Evolutionary conservation across 257 asterid species (phyloP).

Genomic region (Perilla frutescens): DNA sequence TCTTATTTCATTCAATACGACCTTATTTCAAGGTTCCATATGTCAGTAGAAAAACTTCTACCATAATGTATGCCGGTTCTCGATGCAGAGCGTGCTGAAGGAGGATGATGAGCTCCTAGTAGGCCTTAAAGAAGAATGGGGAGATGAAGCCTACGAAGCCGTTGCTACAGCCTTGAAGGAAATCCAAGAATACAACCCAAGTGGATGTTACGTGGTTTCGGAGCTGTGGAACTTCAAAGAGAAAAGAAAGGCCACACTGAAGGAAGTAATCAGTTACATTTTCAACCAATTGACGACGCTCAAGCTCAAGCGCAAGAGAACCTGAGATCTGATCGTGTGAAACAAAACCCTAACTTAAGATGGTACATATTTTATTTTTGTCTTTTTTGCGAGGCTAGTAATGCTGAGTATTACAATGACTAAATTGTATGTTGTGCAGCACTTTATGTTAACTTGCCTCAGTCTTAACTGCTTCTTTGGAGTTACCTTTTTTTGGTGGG

Average conservation of each 20-base stretch:
- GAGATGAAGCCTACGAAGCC: slow-evolving; percentile 44
- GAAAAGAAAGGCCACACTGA: slow-evolving; percentile 52
- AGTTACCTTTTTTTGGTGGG: no score
- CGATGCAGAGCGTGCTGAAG: slow-evolving; percentile 38
- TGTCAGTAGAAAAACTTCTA: neutral
- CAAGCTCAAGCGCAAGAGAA: slow-evolving; percentile 59
- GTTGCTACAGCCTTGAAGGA: slow-evolving; percentile 48
- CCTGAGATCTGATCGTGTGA: neutral
- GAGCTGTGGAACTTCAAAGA: slow-evolving; percentile 69
- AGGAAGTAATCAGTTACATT: slow-evolving; percentile 52
- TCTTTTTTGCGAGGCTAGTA: no score
- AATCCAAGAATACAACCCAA: slow-evolving; percentile 51
- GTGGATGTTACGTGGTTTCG: slow-evolving; percentile 56
- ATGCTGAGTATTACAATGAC: no score
- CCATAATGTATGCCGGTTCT: neutral
- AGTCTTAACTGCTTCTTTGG: no score
- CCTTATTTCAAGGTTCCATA: neutral
- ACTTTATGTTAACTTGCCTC: no score
- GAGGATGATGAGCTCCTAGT: slow-evolving; percentile 54
- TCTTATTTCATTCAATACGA: neutral
- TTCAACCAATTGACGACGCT: slow-evolving; percentile 43
- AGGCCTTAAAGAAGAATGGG: slow-evolving; percentile 58
- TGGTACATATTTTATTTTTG: no score
- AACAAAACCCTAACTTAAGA: no score
- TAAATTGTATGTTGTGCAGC: no score